Evolutionary conservation across 768 basidiomycete species (phyloP).

Genomic region (Holtermannia corniformis): DNA sequence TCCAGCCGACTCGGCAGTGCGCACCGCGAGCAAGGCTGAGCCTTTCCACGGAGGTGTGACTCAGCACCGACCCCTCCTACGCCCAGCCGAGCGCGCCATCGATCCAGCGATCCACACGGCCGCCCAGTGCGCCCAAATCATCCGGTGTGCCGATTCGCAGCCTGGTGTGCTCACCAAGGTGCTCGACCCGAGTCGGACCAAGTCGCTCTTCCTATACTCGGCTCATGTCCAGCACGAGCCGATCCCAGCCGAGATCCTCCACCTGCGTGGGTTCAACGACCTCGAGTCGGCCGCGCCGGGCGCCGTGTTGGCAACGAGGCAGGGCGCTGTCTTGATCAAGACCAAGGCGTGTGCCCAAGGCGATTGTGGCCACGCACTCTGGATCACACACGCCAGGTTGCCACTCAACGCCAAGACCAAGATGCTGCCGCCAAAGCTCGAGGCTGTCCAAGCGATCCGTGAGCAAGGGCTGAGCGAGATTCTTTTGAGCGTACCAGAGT

Average conservation of each 20-base stretch:
- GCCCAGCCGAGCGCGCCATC: conserved; percentile 13
- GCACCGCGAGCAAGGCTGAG: conserved; percentile 5
- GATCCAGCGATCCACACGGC: conserved; percentile 21
- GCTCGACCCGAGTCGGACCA: conserved; percentile 10
- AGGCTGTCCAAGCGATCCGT: conserved; percentile 22
- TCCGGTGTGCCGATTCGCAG: conserved; percentile 28
- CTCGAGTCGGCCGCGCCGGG: conserved; percentile 20
- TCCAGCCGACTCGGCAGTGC: conserved; percentile 1
- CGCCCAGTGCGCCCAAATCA: conserved; percentile 15
- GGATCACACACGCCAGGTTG: conserved; percentile 35
- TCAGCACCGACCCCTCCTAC: conserved; percentile 25
- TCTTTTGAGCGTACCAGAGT: conserved; percentile 21
- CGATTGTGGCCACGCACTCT: conserved; percentile 11
- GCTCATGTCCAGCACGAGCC: conserved; percentile 18
- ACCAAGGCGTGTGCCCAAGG: conserved; percentile 4
- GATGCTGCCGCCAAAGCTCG: conserved; percentile 29
- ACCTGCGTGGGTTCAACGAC: conserved; percentile 5
- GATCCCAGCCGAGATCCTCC: conserved; percentile 7
- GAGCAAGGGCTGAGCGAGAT: conserved; percentile 14
- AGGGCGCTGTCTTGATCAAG: conserved; percentile 34
- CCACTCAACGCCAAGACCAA: conserved; percentile 18
- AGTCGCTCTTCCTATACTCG: conserved; percentile 29
- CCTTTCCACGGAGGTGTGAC: conserved; percentile 21
- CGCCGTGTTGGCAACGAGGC: conserved; percentile 18
- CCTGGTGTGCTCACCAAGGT: conserved; percentile 36